Base-by-base conservation (phyloP, 768 basidiomycete species). In the Trametes meyenii region DNA sequence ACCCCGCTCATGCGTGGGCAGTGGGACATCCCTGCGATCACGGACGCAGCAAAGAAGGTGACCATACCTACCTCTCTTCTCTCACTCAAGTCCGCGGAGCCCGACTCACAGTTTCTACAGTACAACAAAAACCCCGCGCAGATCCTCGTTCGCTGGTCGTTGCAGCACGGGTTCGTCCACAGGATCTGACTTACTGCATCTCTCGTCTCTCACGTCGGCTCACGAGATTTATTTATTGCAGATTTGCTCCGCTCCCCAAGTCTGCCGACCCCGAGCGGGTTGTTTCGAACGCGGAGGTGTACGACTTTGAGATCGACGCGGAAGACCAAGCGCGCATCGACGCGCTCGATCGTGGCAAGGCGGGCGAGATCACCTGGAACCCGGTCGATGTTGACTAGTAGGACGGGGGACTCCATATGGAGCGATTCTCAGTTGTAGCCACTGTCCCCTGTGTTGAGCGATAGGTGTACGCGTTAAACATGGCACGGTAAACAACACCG, bases 121-220 rank as follows among this genome's bases (percentile, higher is more conserved):
- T 74, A 86, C 64, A 71, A 73, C 35, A 82, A 83, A 52, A 84
- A 85, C 51, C 81, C 83, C 10, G 87, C 92, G 14, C 94, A 96
- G 68, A 80, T 96, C 55, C 81, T 96, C n/a, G 76, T 96, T 55
- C 85, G 95, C 33, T 97, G 94, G 92, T 94, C 92, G 43, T 75
- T 98, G 46, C 95, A 97, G 72, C 85, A 82, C 67, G 86, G 86
- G 89, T 90, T 66, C n/a, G 51, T 23, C 8, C 50, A 2, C 11
- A 29, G 12, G 29, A 35, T 8, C 8, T 33, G 29, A 33, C 17
- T 39, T 4, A 19, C 4, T 35, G 4, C 39, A 21, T 50, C 21
- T 35, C 7, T 21, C 38, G 3, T 4, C 23, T 36, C 11, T 0
- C 16, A 23, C 7, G 24, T 33, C 26, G 24, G 38, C 48, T 44